Evolutionary conservation across 345 rosid genomes (phyloP).

Genomic region (Sonneratia caseolaris): DNA sequence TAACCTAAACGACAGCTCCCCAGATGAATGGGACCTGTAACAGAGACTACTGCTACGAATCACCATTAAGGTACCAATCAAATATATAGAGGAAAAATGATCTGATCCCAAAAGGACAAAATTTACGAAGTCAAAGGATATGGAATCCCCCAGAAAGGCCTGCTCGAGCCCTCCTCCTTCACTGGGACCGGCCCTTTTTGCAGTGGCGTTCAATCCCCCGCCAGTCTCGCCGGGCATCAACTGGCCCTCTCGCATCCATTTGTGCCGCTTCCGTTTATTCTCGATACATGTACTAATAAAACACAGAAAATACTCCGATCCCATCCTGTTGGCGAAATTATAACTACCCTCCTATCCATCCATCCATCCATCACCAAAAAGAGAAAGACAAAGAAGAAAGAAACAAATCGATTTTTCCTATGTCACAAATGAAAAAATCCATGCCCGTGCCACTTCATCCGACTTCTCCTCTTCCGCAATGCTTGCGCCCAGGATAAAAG

Average conservation of each 20-base stretch:
- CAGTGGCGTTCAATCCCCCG: neutral
- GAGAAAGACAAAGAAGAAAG: constrained; percentile 11
- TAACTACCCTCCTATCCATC: constrained; percentile 21
- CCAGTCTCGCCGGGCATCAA: neutral
- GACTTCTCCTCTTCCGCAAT: neutral
- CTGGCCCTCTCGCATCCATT: constrained; percentile 8
- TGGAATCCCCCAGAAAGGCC: neutral
- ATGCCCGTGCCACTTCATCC: neutral
- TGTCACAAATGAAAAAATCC: constrained; percentile 36
- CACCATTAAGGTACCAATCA: constrained; percentile 21
- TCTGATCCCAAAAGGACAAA: constrained; percentile 11
- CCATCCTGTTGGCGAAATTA: constrained; percentile 12
- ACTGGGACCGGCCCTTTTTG: constrained; percentile 18
- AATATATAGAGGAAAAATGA: constrained; percentile 9
- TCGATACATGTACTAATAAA: constrained; percentile 16
- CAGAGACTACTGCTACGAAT: constrained; percentile 36
- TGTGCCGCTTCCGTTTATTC: constrained; percentile 19
- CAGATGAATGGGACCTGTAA: constrained; percentile 37
- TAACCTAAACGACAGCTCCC: constrained; percentile 27
- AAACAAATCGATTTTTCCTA: constrained; percentile 26
- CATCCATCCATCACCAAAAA: constrained; percentile 10
- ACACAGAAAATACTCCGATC: neutral
- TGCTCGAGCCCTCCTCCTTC: constrained; percentile 17
- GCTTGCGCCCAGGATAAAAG: neutral
- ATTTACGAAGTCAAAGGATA: constrained; percentile 7